phyloP scores from a whole-genome alignment of 495 filamentous ascomycete species.

The Cercophora newfieldiana region DNA sequence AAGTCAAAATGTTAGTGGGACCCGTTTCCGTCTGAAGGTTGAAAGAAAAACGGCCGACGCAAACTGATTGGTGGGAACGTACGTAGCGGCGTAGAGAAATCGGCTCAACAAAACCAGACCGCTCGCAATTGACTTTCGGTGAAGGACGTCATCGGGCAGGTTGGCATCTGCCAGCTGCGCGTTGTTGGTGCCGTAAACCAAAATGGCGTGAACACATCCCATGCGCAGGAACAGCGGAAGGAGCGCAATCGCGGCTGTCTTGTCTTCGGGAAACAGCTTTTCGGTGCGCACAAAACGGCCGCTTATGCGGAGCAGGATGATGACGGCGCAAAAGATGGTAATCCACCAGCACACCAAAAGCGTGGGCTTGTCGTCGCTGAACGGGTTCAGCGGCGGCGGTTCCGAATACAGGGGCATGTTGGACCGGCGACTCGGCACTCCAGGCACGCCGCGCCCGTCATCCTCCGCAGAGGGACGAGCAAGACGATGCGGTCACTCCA shows the following conservation, averaged over 20 bases:
- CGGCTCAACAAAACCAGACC: constrained; percentile 64
- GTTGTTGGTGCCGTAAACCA: constrained; percentile 90
- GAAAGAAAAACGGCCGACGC: neutral
- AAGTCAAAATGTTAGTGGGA: neutral
- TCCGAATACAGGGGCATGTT: constrained; percentile 56
- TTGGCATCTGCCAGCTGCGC: constrained; percentile 42
- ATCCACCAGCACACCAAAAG: constrained; percentile 95
- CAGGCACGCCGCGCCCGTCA: constrained; percentile 51
- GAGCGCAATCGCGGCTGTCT: constrained; percentile 75
- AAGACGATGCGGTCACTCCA: constrained; percentile 19
- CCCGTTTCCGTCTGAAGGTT: neutral
- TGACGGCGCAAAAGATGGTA: constrained; percentile 73
- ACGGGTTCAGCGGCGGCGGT: constrained; percentile 58
- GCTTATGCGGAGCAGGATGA: constrained; percentile 73
- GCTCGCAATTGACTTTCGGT: constrained; percentile 59
- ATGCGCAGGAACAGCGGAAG: constrained; percentile 81
- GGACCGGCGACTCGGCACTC: constrained; percentile 22
- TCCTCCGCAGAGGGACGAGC: constrained; percentile 64
- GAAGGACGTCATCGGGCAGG: constrained; percentile 49
- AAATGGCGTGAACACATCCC: constrained; percentile 80
- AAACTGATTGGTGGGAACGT: constrained; percentile 37
- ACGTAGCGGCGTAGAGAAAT: constrained; percentile 71
- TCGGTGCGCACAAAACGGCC: constrained; percentile 83
- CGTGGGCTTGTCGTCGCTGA: constrained; percentile 67
- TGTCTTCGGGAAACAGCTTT: constrained; percentile 82